Base-by-base conservation (phyloP, 805 yeast species). In the Saccharomycopsis oosterbeekiorum region DNA sequence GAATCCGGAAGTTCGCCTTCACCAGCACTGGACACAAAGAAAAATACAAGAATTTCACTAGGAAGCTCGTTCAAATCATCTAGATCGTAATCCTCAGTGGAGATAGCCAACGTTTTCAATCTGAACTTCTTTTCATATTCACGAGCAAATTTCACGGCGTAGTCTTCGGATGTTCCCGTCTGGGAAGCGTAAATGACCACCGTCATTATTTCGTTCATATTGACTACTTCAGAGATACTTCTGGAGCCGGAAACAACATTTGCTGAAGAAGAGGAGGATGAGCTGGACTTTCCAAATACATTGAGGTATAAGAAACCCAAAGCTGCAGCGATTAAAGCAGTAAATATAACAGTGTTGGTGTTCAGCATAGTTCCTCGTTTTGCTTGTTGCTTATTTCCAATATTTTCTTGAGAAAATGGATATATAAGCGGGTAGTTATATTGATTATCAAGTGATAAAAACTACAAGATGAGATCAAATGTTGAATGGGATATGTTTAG, bases 1-100 rank as follows among this genome's bases (percentile, higher is more conserved):
- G 89, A 89, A 72, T 93, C 99, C 14, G 99, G 93, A 67, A 96
- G 96, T 72, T 93, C 99, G 70, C 99, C 99, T 75, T 93, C 99
- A 68, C 99, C 99, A 69, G 94, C 94, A 11, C 97, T 90, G 39
- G 98, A 94, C 75, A 91, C 78, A 70, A 93, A 79, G 69, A 93
- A 86, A 64, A 90, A 84, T 21, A 84, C 84, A n/a, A 82, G 75
- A 60, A 82, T 76, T 63, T 81, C 81, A 17, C 77, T 75, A 21
- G 85, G 81, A 65, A 93, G 73, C 57, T 82, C 82, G 68, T 83
- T 84, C 60, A 94, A 77, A 65, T 82, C 84, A 51, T 91, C 96
- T 69, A 80, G 87, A 67, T 93, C 97, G 70, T 85, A 91, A 69
- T 89, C 93, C 53, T 92, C 96, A 58, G 91, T 79, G 73, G 93